A percentile compares a stretch with the other conserved stretches of the same genome.
These are phyloP conservation scores for Marsdenia floribunda DNA, from an alignment of 257 asterid species.

Conservation along the genomic window DNA sequence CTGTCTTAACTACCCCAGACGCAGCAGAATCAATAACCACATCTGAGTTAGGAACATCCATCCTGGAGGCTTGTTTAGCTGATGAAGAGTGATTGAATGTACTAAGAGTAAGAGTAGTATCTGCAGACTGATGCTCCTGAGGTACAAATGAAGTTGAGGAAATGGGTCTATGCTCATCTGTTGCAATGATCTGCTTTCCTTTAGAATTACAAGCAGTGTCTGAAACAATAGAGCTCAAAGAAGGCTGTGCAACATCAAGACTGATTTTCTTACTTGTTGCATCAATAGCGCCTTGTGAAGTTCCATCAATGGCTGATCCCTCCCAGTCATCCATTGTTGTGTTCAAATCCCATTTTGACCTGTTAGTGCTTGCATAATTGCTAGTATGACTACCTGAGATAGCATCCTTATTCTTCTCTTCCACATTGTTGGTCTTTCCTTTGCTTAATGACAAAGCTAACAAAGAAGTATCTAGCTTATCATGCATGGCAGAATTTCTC, in stretches of 20 bases:
- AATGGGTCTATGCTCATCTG: slow-evolving; percentile 27
- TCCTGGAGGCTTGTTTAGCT: slow-evolving; percentile 20
- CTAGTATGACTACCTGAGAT: slow-evolving; percentile 14
- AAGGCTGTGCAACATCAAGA: slow-evolving; percentile 18
- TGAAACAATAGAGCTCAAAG: slow-evolving; percentile 22
- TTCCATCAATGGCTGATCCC: slow-evolving; percentile 37
- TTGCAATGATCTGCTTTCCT: slow-evolving; percentile 38
- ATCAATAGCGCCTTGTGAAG: slow-evolving; percentile 26
- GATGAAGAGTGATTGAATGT: slow-evolving; percentile 26
- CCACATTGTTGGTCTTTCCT: slow-evolving; percentile 22
- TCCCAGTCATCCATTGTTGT: slow-evolving; percentile 90
- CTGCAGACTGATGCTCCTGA: slow-evolving; percentile 30
- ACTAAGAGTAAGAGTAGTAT: slow-evolving; percentile 62
- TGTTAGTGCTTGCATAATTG: slow-evolving; percentile 30
- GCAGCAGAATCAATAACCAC: slow-evolving; percentile 25
- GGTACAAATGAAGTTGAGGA: slow-evolving; percentile 25
- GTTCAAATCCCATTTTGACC: slow-evolving; percentile 88
- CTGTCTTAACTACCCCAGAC: slow-evolving; percentile 46
- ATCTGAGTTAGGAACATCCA: slow-evolving; percentile 20
- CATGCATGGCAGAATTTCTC: slow-evolving; percentile 20
- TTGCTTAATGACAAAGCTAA: slow-evolving; percentile 40
- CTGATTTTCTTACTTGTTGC: slow-evolving; percentile 22
- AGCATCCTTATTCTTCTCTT: slow-evolving; percentile 22
- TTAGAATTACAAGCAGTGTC: slow-evolving; percentile 28
- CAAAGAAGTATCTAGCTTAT: slow-evolving; percentile 38